Conservation (phyloP, 2,329 filamentous ascomycete genomes). For the Aspergillus ibericus region DNA sequence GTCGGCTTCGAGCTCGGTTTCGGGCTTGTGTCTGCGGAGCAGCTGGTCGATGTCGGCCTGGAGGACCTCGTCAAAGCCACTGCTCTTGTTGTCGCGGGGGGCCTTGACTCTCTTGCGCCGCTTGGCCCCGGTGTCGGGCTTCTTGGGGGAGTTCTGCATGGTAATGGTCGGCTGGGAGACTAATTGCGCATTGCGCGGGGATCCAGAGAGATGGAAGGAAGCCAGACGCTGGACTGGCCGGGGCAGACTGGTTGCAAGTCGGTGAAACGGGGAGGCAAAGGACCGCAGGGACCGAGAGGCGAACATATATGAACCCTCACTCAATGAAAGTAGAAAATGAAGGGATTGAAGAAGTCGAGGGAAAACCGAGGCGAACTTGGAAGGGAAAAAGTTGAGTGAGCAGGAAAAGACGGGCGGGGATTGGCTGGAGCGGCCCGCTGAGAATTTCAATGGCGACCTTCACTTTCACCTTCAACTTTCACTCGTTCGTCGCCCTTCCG, state of each 20-base stretch:
- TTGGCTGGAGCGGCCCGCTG: constrained; percentile 24
- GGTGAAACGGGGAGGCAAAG: neutral
- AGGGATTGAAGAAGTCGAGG: neutral
- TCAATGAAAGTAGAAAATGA: neutral
- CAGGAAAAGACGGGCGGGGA: constrained; percentile 22
- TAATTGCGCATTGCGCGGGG: constrained; percentile 22
- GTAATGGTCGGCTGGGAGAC: constrained; percentile 11
- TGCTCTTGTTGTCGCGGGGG: constrained; percentile 61
- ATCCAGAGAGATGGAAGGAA: constrained; percentile 9
- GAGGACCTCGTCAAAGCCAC: constrained; percentile 67
- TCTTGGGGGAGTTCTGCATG: constrained; percentile 32
- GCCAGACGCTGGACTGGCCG: constrained; percentile 8
- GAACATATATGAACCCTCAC: constrained; percentile 6
- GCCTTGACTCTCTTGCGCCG: constrained; percentile 52
- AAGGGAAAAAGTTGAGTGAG: constrained; percentile 10
- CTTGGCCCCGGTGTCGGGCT: constrained; percentile 26
- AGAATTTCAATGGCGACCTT: constrained; percentile 26
- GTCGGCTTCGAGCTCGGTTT: constrained; percentile 27
- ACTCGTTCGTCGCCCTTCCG: neutral
- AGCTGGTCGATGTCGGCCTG: constrained; percentile 58
- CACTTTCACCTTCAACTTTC: constrained; percentile 4
- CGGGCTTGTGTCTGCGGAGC: constrained; percentile 34
- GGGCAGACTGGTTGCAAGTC: constrained; percentile 2
- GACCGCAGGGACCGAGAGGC: constrained; percentile 8
- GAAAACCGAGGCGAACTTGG: no score